Evolutionary conservation across 306 rosid species (phyloP).

Genomic region (Echinosophora koreensis): DNA sequence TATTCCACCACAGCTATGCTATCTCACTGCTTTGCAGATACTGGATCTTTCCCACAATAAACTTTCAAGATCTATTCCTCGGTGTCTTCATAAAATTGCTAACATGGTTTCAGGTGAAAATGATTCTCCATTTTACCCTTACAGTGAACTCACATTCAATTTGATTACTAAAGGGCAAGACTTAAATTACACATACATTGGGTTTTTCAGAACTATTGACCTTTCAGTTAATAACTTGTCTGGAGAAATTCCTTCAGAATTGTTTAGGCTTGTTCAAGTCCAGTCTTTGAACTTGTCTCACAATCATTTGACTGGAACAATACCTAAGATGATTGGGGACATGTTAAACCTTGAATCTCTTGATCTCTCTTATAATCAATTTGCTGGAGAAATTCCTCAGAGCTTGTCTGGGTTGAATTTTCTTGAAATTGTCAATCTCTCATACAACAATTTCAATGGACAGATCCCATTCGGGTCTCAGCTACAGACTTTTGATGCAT

Average conservation of each 20-base stretch:
- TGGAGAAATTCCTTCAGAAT: neutral
- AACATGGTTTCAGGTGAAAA: neutral
- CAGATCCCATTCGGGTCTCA: neutral
- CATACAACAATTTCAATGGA: neutral
- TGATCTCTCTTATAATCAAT: conserved; percentile 17
- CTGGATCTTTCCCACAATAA: conserved; percentile 23
- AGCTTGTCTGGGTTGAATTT: neutral
- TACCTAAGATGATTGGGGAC: neutral
- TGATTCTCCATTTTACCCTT: too few relatives aligned
- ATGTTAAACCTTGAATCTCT: conserved; percentile 7
- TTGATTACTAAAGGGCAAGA: neutral
- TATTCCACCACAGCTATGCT: neutral
- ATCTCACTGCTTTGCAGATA: neutral
- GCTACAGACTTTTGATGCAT: neutral
- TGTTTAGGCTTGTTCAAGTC: neutral
- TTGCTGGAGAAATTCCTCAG: conserved; percentile 7
- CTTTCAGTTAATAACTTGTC: neutral
- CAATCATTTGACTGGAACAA: neutral
- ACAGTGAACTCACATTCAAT: neutral
- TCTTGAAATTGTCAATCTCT: neutral
- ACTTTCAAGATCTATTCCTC: neutral
- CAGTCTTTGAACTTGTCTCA: neutral
- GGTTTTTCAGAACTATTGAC: too few relatives aligned
- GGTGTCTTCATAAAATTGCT: neutral
- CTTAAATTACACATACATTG: fast-evolving